phyloP scores from a whole-genome alignment of 257 asterid species.

The Sherardia arvensis region DNA sequence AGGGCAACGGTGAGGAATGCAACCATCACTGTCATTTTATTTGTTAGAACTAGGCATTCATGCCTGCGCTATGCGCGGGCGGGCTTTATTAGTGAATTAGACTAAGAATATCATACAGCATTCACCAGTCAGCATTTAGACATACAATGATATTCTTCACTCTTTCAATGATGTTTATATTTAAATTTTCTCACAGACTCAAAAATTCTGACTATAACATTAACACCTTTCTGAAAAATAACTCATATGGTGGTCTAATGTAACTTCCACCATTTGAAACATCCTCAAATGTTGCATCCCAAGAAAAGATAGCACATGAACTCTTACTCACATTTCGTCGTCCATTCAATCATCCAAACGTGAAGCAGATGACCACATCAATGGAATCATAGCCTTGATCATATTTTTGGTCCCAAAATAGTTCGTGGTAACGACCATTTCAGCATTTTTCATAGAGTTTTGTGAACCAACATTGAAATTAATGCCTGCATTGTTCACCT shows the following conservation, averaged over 20 bases:
- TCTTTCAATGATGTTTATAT: neutral
- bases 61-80: too few relatives aligned
- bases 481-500: constrained; percentile 93
- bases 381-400: constrained; percentile 63
- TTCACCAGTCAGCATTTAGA: too few relatives aligned
- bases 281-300: neutral
- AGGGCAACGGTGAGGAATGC: too few relatives aligned
- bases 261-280: neutral
- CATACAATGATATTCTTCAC: neutral
- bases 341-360: constrained; percentile 87
- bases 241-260: neutral
- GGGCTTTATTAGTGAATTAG: too few relatives aligned
- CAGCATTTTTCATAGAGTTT: constrained; percentile 64
- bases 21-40: too few relatives aligned
- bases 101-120: too few relatives aligned
- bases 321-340: constrained; percentile 50
- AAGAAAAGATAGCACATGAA: neutral
- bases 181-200: neutral
- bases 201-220: neutral
- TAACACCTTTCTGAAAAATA: neutral
- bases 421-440: constrained; percentile 61
- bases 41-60: too few relatives aligned
- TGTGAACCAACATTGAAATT: constrained; percentile 65
- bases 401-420: constrained; percentile 77
- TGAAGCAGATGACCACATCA: constrained; percentile 52